phyloP scores from a whole-genome alignment of 257 asterid genomes.

The Przewalskia tangutica region DNA sequence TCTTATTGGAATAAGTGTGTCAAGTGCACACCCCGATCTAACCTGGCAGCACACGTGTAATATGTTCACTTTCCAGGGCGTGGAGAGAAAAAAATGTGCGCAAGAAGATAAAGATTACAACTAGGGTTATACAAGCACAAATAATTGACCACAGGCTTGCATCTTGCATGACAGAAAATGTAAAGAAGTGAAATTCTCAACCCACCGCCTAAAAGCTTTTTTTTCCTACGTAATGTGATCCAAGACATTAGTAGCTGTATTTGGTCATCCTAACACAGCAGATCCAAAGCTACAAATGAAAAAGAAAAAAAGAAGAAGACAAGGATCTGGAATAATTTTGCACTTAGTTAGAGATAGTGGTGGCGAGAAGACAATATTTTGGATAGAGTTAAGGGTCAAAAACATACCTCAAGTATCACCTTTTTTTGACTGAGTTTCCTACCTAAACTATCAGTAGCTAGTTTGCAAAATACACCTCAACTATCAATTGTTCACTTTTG shows the following conservation, averaged over 20 bases:
- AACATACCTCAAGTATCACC: too few relatives aligned
- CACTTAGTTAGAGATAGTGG: background rate
- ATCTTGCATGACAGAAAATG: background rate
- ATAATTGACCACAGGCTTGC: background rate
- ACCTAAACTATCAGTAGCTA: too few relatives aligned
- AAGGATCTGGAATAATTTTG: background rate
- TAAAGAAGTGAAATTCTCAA: background rate
- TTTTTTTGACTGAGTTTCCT: too few relatives aligned
- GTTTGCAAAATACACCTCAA: too few relatives aligned
- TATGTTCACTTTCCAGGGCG: background rate
- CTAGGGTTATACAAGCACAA: background rate
- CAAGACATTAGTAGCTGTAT: background rate
- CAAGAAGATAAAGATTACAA: background rate
- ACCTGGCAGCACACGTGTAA: background rate
- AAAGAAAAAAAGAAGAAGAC: too few relatives aligned
- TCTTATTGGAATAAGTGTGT: too few relatives aligned
- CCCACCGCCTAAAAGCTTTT: background rate
- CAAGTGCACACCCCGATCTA: too few relatives aligned
- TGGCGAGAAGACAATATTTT: background rate
- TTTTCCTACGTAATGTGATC: background rate
- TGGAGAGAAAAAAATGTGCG: background rate
- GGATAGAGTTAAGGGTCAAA: background rate
- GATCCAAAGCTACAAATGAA: too few relatives aligned
- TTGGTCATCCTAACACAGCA: too few relatives aligned
- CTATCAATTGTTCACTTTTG: too few relatives aligned